Percentiles rank a stretch among this genome's conserved stretches.
Conservation (phyloP, 495 filamentous ascomycete genomes). For the Geoglossum glabrum region DNA sequence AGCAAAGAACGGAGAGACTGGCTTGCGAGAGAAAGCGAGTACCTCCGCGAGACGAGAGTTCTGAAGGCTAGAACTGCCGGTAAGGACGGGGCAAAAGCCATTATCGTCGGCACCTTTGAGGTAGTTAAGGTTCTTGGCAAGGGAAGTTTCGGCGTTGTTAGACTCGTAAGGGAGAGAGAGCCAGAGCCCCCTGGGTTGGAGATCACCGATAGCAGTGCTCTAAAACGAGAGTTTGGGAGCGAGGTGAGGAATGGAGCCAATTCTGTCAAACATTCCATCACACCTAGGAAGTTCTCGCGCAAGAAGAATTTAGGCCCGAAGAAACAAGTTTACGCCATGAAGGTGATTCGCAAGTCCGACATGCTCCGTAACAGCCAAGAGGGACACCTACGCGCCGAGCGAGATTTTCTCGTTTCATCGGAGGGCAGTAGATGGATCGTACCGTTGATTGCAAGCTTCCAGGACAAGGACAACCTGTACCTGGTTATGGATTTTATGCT, state of each 20-base stretch:
- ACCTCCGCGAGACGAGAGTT: conserved; percentile 53
- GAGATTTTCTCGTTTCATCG: conserved; percentile 75
- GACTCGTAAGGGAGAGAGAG: conserved; percentile 51
- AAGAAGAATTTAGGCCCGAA: conserved; percentile 9
- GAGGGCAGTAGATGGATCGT: conserved; percentile 75
- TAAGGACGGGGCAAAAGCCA: conserved; percentile 18
- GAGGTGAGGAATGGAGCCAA: not conserved
- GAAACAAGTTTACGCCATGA: conserved; percentile 75
- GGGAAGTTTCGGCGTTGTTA: conserved; percentile 84
- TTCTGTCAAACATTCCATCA: not conserved
- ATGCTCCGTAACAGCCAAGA: conserved; percentile 85
- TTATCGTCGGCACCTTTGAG: conserved; percentile 49
- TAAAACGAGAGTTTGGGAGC: not conserved
- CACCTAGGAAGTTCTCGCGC: conserved; percentile 5
- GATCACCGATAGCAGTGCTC: not conserved
- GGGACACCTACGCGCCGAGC: conserved; percentile 74
- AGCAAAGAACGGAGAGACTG: conserved; percentile 34
- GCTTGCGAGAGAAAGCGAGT: conserved; percentile 42
- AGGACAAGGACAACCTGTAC: conserved; percentile 66
- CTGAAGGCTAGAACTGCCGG: conserved; percentile 39
- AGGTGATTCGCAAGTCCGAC: conserved; percentile 77
- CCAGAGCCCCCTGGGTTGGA: conserved; percentile 5
- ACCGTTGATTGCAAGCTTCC: conserved; percentile 70
- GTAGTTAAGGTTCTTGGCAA: conserved; percentile 72
- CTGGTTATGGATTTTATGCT: conserved; percentile 97